Base-by-base conservation (phyloP, 495 filamentous ascomycete species). In the Podospora pseudopauciseta region DNA sequence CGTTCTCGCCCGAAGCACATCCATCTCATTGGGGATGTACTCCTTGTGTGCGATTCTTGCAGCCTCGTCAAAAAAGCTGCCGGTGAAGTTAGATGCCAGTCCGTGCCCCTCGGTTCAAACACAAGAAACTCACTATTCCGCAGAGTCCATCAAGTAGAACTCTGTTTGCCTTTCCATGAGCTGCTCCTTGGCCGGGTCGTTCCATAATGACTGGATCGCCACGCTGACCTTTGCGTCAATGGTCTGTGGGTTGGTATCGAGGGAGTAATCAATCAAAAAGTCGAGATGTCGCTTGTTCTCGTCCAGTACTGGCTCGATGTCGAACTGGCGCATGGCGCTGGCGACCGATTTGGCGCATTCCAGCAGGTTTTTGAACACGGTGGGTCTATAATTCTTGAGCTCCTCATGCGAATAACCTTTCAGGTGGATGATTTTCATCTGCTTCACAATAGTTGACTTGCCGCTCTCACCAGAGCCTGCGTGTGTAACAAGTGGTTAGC, bases 351-450 rank as follows among this genome's bases (percentile, higher is more conserved):
- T 97, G 68, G 92, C 91, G 84, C 95, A 99, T 80, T 99, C 95
- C 63, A 97, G 84, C 7, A 99, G 84, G 78, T 99, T 99, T 82
- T 98, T 98, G 84, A 96, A 99, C 55, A 99, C 92, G 32, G 94
- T 97, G 63, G 96, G 86, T 55, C 95, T 91, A 80, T 99, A 98
- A 72, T 96, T 86, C 61, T 89, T 89, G 63, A 97, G 86, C 77
- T 99, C 95, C 71, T 97, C 93, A 68, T 89, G 85, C 2, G 91
- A 91, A 78, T 98, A 99, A 67, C 95, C 95, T 80, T 96, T 96
- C 74, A 97, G 91, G 74, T 98, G 95, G 71, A 98, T 98, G 74
- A 99, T 98, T 81, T 99, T 99, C 95, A 98, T 99, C 84, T 98
- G 95, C 79, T 98, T 98, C 70, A 99, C 95, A 71, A 98, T 97